Conservation (phyloP, 192 early-diverging fungal genomes). For the Rhizoclosmatium sp. region DNA sequence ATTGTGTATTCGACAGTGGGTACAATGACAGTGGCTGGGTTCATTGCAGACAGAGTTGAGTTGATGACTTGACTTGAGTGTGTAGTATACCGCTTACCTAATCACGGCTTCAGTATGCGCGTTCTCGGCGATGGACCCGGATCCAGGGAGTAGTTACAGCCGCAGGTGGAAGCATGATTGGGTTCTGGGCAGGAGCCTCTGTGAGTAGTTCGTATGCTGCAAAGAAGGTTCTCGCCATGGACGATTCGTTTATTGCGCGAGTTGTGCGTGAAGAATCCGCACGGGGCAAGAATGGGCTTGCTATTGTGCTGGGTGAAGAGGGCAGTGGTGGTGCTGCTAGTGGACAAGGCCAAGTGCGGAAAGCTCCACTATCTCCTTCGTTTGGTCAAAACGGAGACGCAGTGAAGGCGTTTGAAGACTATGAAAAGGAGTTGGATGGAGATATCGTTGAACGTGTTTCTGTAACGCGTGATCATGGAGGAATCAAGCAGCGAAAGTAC, state of each 20-base stretch:
- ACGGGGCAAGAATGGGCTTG: background rate
- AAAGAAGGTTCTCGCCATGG: background rate
- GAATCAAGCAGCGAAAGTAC: background rate
- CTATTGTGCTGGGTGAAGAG: background rate
- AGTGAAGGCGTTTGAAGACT: background rate
- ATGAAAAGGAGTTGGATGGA: background rate
- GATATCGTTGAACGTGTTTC: background rate
- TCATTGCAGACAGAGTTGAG: background rate
- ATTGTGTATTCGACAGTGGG: constrained; percentile 2
- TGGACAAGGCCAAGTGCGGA: too few species aligned
- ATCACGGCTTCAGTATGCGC: background rate
- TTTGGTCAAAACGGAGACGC: too few species aligned
- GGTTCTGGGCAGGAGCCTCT: background rate
- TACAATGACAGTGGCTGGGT: background rate
- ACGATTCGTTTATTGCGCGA: constrained; percentile 10
- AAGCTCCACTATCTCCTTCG: too few species aligned
- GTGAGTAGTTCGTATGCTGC: background rate
- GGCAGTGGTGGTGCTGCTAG: too few species aligned
- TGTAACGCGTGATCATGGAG: background rate
- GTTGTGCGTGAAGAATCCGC: constrained; percentile 11
- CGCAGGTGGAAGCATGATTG: background rate
- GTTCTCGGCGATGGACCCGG: background rate
- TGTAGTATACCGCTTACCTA: background rate
- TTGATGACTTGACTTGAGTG: background rate
- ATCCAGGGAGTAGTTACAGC: background rate